A percentile compares a stretch with the other conserved stretches of the same genome.
These are phyloP conservation scores for Schizothecium vesticola DNA, from an alignment of 495 filamentous ascomycete genomes.

Conservation along the genomic window DNA sequence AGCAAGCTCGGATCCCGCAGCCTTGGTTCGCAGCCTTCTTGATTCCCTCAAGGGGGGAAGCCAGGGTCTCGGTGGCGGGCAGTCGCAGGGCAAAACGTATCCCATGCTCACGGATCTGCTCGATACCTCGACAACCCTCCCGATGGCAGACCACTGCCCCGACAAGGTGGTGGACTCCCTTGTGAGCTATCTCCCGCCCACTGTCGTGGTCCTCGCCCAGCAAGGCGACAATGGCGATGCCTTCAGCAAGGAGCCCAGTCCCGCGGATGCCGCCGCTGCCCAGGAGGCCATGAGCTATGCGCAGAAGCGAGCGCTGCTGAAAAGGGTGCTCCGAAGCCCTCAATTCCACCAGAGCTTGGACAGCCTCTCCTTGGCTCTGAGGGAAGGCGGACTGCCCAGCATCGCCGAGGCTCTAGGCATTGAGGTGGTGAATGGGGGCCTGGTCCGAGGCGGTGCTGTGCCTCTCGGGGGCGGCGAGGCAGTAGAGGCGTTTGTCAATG, in stretches of 20 bases:
- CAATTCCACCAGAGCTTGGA: conserved; percentile 84
- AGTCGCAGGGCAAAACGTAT: conserved; percentile 57
- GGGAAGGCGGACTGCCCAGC: conserved; percentile 88
- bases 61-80: conserved; percentile 29
- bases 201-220: conserved; percentile 63
- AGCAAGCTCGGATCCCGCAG: conserved; percentile 43
- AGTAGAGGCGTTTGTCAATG: conserved; percentile 83
- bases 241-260: conserved; percentile 51
- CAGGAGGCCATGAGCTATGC: conserved; percentile 64
- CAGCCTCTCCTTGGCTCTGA: conserved; percentile 76
- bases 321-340: conserved; percentile 79
- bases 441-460: conserved; percentile 65
- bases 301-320: conserved; percentile 78
- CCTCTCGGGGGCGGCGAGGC: conserved; percentile 85
- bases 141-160: conserved; percentile 63
- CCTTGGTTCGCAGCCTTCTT: conserved; percentile 80
- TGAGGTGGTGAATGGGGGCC: conserved; percentile 74
- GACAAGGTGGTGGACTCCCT: conserved; percentile 64
- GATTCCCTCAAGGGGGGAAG: conserved; percentile 64
- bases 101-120: conserved; percentile 87
- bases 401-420: conserved; percentile 82
- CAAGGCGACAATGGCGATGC: conserved; percentile 48
- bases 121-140: conserved; percentile 65
- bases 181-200: conserved; percentile 66
- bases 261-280: conserved; percentile 62